Conservation (phyloP, 108 stramenopile genomes). For the Nannochloropsis oceanica region DNA sequence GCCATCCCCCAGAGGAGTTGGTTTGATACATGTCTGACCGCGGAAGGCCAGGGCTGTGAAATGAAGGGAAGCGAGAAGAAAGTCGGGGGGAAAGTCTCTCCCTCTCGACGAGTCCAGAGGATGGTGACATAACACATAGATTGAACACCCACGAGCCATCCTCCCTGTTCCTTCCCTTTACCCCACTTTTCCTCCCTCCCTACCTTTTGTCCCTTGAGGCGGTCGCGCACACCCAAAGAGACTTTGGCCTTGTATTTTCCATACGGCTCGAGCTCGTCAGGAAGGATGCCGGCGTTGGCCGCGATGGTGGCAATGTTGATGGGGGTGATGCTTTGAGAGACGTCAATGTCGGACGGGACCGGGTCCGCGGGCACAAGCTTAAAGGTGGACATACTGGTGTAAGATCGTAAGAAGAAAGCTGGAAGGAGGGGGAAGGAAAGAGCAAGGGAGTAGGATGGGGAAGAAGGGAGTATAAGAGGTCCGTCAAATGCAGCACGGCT, state of each 20-base stretch:
- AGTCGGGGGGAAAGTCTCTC: no score
- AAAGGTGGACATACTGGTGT: neutral
- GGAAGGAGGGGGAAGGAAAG: neutral
- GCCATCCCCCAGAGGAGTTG: neutral
- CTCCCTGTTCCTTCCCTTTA: neutral
- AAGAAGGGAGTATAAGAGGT: no score
- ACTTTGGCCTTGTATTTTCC: constrained; percentile 92
- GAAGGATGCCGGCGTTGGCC: constrained; percentile 16
- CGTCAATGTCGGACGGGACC: constrained; percentile 45
- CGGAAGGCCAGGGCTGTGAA: no score
- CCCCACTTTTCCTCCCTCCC: neutral
- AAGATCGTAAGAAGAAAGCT: neutral
- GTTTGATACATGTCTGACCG: no score
- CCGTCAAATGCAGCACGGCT: neutral
- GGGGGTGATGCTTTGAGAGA: constrained; percentile 41
- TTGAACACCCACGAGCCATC: neutral
- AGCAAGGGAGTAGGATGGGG: neutral
- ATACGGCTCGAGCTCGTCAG: constrained; percentile 70
- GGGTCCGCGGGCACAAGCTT: constrained; percentile 10
- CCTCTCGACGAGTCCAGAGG: no score
- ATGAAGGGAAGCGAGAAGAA: no score
- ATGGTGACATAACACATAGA: no score
- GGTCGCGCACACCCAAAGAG: neutral
- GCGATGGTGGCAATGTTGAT: constrained; percentile 34
- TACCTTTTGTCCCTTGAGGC: neutral